Percentiles rank a stretch among this genome's conserved stretches.
Evolutionary conservation across 2,329 filamentous ascomycete species (phyloP).

Genomic region (Diplodia seriata): DNA sequence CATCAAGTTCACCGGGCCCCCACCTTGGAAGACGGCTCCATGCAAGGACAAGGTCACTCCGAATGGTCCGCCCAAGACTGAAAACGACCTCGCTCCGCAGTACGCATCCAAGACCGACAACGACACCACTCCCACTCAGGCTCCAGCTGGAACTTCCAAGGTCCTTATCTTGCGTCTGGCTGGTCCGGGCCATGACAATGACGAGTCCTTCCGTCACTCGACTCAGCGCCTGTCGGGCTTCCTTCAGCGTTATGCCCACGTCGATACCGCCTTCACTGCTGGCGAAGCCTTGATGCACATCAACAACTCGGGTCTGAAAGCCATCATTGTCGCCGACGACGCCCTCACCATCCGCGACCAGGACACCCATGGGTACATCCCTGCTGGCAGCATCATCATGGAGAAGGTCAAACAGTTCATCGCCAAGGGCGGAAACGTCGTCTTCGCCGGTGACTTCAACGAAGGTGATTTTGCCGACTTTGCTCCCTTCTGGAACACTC

Average conservation of each 20-base stretch:
- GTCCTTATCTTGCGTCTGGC: not conserved
- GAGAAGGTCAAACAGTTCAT: constrained; percentile 7
- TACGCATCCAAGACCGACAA: not conserved
- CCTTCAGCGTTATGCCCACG: not conserved
- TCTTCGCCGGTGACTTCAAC: constrained; percentile 3
- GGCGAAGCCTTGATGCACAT: not conserved
- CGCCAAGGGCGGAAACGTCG: not conserved
- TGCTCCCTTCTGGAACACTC: not conserved
- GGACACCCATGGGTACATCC: not conserved
- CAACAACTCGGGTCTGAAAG: constrained; percentile 7
- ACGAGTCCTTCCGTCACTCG: not conserved
- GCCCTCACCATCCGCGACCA: not conserved
- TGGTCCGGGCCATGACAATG: not conserved
- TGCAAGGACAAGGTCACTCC: not conserved
- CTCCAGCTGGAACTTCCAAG: not conserved
- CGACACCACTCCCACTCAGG: not conserved
- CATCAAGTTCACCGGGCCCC: not conserved
- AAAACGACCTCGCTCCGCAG: not conserved
- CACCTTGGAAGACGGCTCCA: not conserved
- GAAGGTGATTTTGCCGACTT: not conserved
- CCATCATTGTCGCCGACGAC: not conserved
- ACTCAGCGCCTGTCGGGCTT: not conserved
- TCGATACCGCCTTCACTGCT: constrained; percentile 4
- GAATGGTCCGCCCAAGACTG: not conserved
- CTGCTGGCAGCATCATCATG: not conserved